Evolutionary conservation across 306 rosid species (phyloP).

Genomic region (Quercus dentata): DNA sequence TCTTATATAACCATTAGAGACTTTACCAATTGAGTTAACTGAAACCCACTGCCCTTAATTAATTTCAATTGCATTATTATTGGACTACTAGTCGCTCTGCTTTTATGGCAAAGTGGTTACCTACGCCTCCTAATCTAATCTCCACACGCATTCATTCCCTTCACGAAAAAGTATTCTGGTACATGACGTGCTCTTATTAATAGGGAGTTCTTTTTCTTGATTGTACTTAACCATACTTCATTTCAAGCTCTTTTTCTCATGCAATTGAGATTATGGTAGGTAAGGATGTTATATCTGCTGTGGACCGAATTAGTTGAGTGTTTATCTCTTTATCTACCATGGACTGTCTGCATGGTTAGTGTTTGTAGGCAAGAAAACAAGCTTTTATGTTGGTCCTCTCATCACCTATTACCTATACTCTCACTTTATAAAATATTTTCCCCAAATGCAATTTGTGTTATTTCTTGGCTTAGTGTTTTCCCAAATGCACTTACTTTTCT

Average conservation of each 20-base stretch:
- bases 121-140: slow-evolving; percentile 22
- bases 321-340: slow-evolving; percentile 37
- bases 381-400: background rate
- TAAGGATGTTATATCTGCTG: slow-evolving; percentile 56
- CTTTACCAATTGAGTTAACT: no score
- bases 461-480: background rate
- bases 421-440: background rate
- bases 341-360: slow-evolving; percentile 10
- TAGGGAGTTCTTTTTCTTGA: background rate
- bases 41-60: no score
- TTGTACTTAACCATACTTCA: no score
- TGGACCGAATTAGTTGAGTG: slow-evolving; percentile 11
- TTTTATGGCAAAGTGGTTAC: slow-evolving; percentile 18
- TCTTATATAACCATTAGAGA: no score
- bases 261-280: slow-evolving; percentile 31
- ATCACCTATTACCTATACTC: background rate
- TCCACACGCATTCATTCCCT: slow-evolving; percentile 48
- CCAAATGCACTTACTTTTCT: background rate
- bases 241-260: background rate
- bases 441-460: no score
- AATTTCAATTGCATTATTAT: no score
- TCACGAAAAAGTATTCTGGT: slow-evolving; percentile 37
- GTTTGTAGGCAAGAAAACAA: slow-evolving; percentile 4
- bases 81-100: background rate
- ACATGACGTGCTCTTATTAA: slow-evolving; percentile 22